Conservation (phyloP, 148 eudicot genomes). For the Agrostemma githago region DNA sequence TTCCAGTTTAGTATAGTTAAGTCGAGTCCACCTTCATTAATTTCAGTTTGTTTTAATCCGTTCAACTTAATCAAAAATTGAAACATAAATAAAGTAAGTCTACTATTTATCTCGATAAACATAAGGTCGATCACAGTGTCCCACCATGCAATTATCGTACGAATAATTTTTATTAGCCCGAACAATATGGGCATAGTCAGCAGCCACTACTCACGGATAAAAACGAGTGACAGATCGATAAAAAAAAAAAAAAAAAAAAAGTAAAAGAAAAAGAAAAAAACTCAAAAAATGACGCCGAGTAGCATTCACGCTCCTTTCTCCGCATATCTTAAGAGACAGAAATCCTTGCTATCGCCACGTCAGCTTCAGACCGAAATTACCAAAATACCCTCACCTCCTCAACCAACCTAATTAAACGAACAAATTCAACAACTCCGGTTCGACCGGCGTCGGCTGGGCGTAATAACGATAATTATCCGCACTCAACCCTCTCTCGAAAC, state of each 20-base stretch:
- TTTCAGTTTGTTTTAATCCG: no score
- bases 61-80: no score
- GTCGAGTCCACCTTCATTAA: no score
- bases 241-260: background rate
- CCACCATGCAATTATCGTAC: no score
- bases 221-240: conserved; percentile 8
- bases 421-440: conserved; percentile 38
- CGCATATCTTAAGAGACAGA: conserved; percentile 30
- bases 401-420: conserved; percentile 25
- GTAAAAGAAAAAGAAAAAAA: background rate
- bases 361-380: conserved; percentile 4
- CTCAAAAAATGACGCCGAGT: conserved; percentile 36
- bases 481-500: conserved; percentile 36
- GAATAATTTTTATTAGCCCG: no score
- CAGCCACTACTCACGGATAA: conserved; percentile 13
- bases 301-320: conserved; percentile 60
- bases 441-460: conserved; percentile 1
- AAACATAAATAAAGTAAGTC: no score
- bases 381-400: conserved; percentile 3
- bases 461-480: conserved; percentile 3
- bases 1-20: no score
- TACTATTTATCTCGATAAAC: no score
- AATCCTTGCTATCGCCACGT: conserved; percentile 49
- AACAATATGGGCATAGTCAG: conserved; percentile 8
- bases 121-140: no score